Percentiles rank a stretch among this genome's conserved stretches.
Conservation (phyloP, 768 basidiomycete genomes). For the Boletales sp. region DNA sequence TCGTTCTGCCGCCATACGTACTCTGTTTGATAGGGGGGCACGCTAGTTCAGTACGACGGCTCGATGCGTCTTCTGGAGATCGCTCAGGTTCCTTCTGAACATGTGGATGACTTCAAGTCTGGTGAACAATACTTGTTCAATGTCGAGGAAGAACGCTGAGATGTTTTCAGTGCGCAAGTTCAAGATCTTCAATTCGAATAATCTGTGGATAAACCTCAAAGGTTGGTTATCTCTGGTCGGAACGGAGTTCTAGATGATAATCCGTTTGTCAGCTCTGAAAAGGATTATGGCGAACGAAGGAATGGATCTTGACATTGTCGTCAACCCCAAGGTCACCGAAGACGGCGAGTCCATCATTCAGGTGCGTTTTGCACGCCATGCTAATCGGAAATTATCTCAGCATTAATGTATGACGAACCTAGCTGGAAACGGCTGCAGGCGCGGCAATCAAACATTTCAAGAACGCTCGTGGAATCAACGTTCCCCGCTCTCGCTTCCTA, state of each 20-base stretch:
- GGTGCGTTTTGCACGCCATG: slow-evolving; percentile 30
- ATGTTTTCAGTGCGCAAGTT: slow-evolving; percentile 68
- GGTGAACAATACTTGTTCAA: slow-evolving; percentile 32
- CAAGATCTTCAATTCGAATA: slow-evolving; percentile 92
- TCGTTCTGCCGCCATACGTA: neutral
- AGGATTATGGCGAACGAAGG: slow-evolving; percentile 81
- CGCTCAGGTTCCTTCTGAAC: slow-evolving; percentile 69
- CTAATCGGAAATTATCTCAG: slow-evolving; percentile 6
- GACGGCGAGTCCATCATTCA: slow-evolving; percentile 84
- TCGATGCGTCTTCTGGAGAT: slow-evolving; percentile 65
- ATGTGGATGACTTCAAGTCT: slow-evolving; percentile 70
- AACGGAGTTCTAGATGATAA: neutral
- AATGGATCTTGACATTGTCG: slow-evolving; percentile 93
- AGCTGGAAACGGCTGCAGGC: slow-evolving; percentile 90
- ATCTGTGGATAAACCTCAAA: slow-evolving; percentile 75
- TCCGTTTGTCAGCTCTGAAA: slow-evolving; percentile 64
- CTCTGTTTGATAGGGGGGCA: slow-evolving; percentile 56
- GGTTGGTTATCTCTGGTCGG: slow-evolving; percentile 36
- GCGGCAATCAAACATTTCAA: slow-evolving; percentile 93
- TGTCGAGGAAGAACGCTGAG: neutral
- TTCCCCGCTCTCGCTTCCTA: slow-evolving; percentile 91
- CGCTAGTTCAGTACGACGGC: slow-evolving; percentile 86
- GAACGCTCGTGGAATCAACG: slow-evolving; percentile 91
- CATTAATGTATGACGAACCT: neutral
- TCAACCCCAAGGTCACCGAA: slow-evolving; percentile 86